These are phyloP conservation scores for Tricholoma terreum DNA, from an alignment of 768 basidiomycete species.

Conservation along the genomic window DNA sequence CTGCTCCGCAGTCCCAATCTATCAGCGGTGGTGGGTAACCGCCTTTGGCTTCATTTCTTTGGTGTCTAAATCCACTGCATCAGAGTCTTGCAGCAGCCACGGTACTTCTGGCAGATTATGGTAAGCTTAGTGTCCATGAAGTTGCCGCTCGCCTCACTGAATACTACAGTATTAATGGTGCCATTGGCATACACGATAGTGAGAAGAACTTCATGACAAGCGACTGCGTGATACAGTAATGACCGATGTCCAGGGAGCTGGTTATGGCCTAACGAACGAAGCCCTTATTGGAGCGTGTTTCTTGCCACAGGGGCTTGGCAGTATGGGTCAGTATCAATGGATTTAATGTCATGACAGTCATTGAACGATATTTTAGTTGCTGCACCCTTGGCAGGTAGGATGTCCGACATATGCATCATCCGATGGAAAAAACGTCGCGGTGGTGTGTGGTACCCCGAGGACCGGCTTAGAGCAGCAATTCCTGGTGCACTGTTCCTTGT, in stretches of 20 bases:
- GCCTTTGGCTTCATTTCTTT: not conserved
- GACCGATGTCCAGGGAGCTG: constrained; percentile 41
- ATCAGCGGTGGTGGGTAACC: constrained; percentile 44
- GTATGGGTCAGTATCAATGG: constrained; percentile 42
- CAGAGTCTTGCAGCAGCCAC: constrained; percentile 31
- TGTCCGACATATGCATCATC: constrained; percentile 55
- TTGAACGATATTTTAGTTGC: constrained; percentile 41
- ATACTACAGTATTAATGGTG: constrained; percentile 45
- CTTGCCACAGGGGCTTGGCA: constrained; percentile 57
- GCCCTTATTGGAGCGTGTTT: constrained; percentile 59
- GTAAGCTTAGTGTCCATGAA: constrained; percentile 23
- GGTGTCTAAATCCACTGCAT: not conserved
- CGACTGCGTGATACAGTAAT: not conserved
- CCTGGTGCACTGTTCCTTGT: constrained; percentile 45
- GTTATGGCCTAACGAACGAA: constrained; percentile 55
- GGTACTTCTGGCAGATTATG: constrained; percentile 37
- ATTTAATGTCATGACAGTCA: not conserved
- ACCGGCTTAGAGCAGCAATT: constrained; percentile 54
- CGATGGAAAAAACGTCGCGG: constrained; percentile 46
- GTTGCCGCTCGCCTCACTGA: constrained; percentile 19
- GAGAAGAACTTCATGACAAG: constrained; percentile 14
- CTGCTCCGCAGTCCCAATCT: constrained; percentile 62
- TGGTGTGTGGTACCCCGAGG: constrained; percentile 66
- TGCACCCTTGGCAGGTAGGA: constrained; percentile 52
- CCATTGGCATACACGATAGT: constrained; percentile 70